Base-by-base conservation (phyloP, 2,329 filamentous ascomycete species). In the Botrytis porri region DNA sequence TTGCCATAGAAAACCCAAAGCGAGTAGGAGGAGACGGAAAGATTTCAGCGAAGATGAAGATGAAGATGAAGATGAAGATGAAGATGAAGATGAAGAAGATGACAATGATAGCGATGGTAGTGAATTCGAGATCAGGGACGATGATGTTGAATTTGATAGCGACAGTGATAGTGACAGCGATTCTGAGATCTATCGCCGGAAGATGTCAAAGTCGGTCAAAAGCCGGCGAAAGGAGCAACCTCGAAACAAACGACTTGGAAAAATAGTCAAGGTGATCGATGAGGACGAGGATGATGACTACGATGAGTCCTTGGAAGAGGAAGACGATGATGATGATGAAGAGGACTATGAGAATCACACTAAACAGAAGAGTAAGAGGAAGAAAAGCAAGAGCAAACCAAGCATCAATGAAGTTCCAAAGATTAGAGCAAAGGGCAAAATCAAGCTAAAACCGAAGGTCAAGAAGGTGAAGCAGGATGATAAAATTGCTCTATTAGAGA, bases 391-490 rank as follows among this genome's bases (percentile, higher is more conserved):
- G 29, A 61, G 29, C 29, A 37, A n/a, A 43, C 32, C 29, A n/a
- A 66, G 35, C 10, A 18, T 1, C 6, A 48, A 29, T 16, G 22
- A 39, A 32, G 20, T 16, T 43, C 14, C 66, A 22, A 69, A n/a
- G 25, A 67, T 45, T 29, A 39, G 64, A 14, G 22, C 8, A 29
- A 60, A 41, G 18, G 43, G 32, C 22, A 59, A 41, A 37, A 18
- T 4, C 14, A 59, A 59, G 37, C n/a, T 39, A 45, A 72, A 48
- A 43, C 59, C n/a, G 22, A 65, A 63, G 32, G 8, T 14, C 25
- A 71, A 59, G 32, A 66, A 66, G 29, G 14, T 37, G 8, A 25
- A 20, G 25, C 37, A 69, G 43, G 70, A 67, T 60, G 70, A 72
- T 14, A 65, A 66, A 20, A 57, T 67, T 22, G 70, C 35, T 32